Evolutionary conservation across 2,329 filamentous ascomycete genomes (phyloP).

Genomic region (Microsporum canis): DNA sequence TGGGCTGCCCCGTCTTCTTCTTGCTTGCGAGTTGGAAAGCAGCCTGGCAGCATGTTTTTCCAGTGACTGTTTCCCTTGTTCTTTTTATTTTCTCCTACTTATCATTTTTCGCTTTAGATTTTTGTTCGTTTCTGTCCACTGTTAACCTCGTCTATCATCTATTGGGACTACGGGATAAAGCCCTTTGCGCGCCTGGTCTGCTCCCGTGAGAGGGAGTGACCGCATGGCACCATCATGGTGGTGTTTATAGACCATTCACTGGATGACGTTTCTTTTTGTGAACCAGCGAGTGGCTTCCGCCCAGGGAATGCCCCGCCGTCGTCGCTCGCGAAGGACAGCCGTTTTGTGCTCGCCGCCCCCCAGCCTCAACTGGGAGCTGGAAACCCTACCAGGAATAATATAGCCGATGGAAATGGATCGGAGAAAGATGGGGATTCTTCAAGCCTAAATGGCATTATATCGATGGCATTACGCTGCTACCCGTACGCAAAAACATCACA

Average conservation of each 20-base stretch:
- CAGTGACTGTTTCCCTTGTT: background rate
- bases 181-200: background rate
- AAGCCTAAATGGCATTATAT: slow-evolving; percentile 13
- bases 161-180: background rate
- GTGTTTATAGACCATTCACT: slow-evolving; percentile 38
- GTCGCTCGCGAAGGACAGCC: background rate
- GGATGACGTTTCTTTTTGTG: slow-evolving; percentile 16
- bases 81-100: background rate
- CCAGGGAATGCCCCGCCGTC: background rate
- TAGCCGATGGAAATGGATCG: background rate
- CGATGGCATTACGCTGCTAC: slow-evolving; percentile 38
- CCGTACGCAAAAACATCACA: slow-evolving; percentile 28
- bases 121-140: no score
- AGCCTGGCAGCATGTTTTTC: background rate
- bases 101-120: background rate
- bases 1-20: background rate
- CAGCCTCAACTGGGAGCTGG: slow-evolving; percentile 17
- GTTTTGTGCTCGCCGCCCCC: background rate
- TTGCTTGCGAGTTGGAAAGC: background rate
- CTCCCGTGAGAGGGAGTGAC: background rate
- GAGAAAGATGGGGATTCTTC: slow-evolving; percentile 8
- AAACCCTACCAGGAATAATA: slow-evolving; percentile 15
- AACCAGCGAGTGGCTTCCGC: background rate
- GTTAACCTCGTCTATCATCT: background rate
- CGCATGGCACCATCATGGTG: slow-evolving; percentile 31